These are phyloP conservation scores for Tolypocladium album DNA, from an alignment of 2,329 filamentous ascomycete species.

Conservation along the genomic window DNA sequence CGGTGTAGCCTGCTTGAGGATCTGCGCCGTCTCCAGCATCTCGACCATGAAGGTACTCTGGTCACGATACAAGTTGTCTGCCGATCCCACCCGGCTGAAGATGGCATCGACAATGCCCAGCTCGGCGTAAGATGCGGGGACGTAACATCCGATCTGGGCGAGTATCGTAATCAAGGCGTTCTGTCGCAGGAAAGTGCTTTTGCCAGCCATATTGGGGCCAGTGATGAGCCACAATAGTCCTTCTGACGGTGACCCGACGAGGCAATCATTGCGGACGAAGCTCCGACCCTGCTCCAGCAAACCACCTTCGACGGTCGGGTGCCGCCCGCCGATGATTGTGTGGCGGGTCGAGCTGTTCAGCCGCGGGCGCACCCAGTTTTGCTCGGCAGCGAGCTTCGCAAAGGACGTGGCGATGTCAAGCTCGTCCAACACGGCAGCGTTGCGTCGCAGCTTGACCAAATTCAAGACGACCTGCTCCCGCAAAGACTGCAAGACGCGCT, in stretches of 20 bases:
- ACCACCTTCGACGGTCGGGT: slow-evolving; percentile 84
- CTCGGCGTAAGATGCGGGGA: slow-evolving; percentile 77
- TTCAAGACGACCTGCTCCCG: slow-evolving; percentile 69
- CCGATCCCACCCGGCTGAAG: slow-evolving; percentile 86
- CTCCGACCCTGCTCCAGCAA: slow-evolving; percentile 67
- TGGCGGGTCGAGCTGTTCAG: slow-evolving; percentile 57
- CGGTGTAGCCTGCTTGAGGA: slow-evolving; percentile 73
- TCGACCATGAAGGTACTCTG: slow-evolving; percentile 99
- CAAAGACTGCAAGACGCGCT: slow-evolving; percentile 64
- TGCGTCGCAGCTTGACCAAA: slow-evolving; percentile 76
- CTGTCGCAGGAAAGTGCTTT: slow-evolving; percentile 90
- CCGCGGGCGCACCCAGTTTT: slow-evolving; percentile 61
- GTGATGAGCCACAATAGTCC: slow-evolving; percentile 58
- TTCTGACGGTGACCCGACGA: slow-evolving; percentile 58
- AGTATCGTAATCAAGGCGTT: slow-evolving; percentile 92
- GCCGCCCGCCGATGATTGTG: slow-evolving; percentile 74
- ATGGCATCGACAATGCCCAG: slow-evolving; percentile 92
- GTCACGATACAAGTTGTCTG: slow-evolving; percentile 87
- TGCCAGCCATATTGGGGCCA: slow-evolving; percentile 96
- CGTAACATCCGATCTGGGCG: slow-evolving; percentile 85
- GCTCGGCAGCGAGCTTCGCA: slow-evolving; percentile 65
- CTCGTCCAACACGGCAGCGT: slow-evolving; percentile 86
- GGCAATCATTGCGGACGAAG: slow-evolving; percentile 81
- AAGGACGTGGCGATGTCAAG: slow-evolving; percentile 85
- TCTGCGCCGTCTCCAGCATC: slow-evolving; percentile 92